Base-by-base conservation (phyloP, 2,329 filamentous ascomycete species). In the Ascosphaera pollenicola region DNA sequence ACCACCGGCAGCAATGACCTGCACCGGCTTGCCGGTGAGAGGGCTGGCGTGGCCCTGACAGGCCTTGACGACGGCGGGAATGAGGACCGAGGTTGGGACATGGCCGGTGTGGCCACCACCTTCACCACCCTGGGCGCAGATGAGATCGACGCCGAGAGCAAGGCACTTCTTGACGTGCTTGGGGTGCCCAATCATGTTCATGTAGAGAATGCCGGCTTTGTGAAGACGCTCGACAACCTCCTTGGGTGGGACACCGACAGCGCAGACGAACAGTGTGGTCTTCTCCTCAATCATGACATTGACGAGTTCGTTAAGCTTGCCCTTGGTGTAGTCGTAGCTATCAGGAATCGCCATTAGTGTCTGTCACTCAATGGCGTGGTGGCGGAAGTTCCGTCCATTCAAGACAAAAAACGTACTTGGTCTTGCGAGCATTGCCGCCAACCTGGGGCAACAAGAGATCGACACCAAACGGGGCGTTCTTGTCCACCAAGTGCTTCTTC, bases 121-220 rank as follows among this genome's bases (percentile, higher is more conserved):
- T 66, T 98, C 89, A 51, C 89, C 87, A 56, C 89, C 89, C 66
- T 98, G 89, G 39, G 89, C 89, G 66, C 87, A 95, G 65, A 98
- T 95, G 52, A 98, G 79, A 62, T 98, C 89, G 50, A 76, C 82
- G 47, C 85, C 89, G 42, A 85, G 71, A 38, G 87, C 83, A 45
- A 98, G 70, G 61, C 83, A 91, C 70, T 95, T 98, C 63, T 83
- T 72, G 46, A 93, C 87, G 65, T 98, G 89, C 75, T 98, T 98
- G 55, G 89, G 87, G 70, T 98, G 89, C 48, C 89, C 89, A 57
- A 98, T 85, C 89, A 98, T 98, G 76, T 98, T 98, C 89, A 95
- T 95, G 70, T 91, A 93, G 48, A 92, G 70, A 49, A 98, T 72
- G 48, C 85, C 85, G 53, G 74, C 65, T 54, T 74, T 71, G 71